Conservation (phyloP, 2,329 filamentous ascomycete species). For the Pyricularia pennisetigena region DNA sequence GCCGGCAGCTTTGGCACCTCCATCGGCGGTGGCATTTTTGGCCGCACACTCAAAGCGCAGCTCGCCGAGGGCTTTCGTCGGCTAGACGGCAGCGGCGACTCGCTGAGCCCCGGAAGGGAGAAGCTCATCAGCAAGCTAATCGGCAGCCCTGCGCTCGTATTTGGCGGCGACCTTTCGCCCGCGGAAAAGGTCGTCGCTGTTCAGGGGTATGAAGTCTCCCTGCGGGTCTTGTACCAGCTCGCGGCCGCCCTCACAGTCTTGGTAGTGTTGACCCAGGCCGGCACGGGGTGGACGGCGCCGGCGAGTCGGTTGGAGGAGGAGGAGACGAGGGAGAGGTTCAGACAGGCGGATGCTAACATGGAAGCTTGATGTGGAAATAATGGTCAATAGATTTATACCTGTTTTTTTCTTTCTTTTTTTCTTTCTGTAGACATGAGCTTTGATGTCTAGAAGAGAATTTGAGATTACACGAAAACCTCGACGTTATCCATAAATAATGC, state of each 20-base stretch:
- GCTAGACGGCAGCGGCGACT: conserved; percentile 27
- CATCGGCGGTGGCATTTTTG: conserved; percentile 69
- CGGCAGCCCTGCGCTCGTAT: conserved; percentile 41
- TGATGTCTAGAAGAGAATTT: too few species aligned
- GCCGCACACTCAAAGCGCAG: conserved; percentile 44
- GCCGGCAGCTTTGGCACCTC: conserved; percentile 73
- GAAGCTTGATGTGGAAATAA: conserved; percentile 13
- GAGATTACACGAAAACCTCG: too few species aligned
- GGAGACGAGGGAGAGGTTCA: conserved; percentile 21
- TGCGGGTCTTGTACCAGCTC: conserved; percentile 34
- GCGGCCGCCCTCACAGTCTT: conserved; percentile 32
- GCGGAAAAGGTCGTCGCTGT: conserved; percentile 36
- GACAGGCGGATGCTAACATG: conserved; percentile 19
- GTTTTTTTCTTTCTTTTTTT: too few species aligned
- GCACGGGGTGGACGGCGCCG: conserved; percentile 39
- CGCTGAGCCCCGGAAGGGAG: conserved; percentile 21
- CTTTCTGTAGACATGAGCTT: too few species aligned
- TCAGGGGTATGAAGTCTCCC: conserved; percentile 33
- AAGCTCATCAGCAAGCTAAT: conserved; percentile 35
- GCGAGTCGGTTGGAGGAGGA: conserved; percentile 34
- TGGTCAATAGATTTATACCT: neutral
- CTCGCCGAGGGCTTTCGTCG: conserved; percentile 47
- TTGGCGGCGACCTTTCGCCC: conserved; percentile 26
- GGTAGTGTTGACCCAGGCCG: conserved; percentile 36
- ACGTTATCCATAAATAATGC: too few species aligned